phyloP scores from a whole-genome alignment of 108 stramenopile species.

The Pseudonitzschia delicatissima region DNA sequence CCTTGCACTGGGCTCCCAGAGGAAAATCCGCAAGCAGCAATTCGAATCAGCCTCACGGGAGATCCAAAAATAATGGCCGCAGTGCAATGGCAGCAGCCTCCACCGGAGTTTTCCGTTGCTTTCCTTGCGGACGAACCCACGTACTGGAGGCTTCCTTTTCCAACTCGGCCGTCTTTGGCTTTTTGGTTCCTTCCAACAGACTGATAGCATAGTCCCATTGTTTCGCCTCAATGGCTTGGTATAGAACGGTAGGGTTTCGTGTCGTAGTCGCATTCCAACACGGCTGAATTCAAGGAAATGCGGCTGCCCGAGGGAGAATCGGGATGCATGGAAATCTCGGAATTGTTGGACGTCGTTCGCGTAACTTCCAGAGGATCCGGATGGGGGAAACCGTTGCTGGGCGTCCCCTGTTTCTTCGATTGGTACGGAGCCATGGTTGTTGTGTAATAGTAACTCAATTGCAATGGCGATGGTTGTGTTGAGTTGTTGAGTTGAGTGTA shows the following conservation, averaged over 20 bases:
- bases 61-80: conserved; percentile 82
- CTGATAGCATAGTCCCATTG: conserved; percentile 59
- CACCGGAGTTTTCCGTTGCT: conserved; percentile 74
- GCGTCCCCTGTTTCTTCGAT: not conserved
- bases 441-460: too few relatives aligned
- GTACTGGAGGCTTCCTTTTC: conserved; percentile 38
- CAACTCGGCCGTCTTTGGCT: not conserved
- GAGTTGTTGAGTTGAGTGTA: too few relatives aligned
- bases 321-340: too few relatives aligned
- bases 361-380: conserved; percentile 10
- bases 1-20: conserved; percentile 64
- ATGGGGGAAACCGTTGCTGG: not conserved
- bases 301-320: not conserved
- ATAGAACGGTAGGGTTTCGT: conserved; percentile 60
- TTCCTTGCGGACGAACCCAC: conserved; percentile 77
- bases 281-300: conserved; percentile 15
- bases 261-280: conserved; percentile 77
- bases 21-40: conserved; percentile 58
- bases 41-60: conserved; percentile 44
- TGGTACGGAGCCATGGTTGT: not conserved
- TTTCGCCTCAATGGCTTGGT: conserved; percentile 64
- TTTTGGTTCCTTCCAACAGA: too few relatives aligned
- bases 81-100: conserved; percentile 77
- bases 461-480: too few relatives aligned
- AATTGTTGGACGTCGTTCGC: conserved; percentile 7